These are phyloP conservation scores for Laetiporus sulphureus DNA, from an alignment of 1,284 basidiomycete species.

Conservation along the genomic window DNA sequence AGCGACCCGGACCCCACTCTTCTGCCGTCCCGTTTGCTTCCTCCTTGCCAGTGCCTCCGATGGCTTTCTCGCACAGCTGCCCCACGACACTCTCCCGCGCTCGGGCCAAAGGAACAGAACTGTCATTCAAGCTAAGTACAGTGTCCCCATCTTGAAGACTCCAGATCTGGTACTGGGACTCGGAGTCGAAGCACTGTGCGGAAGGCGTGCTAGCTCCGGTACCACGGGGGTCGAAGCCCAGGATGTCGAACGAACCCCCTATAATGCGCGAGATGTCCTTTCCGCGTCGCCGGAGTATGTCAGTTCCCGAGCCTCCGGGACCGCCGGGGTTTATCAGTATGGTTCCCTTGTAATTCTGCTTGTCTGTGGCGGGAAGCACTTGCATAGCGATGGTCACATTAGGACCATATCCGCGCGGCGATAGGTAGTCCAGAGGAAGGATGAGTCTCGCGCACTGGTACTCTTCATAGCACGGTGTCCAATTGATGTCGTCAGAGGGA, in stretches of 20 bases:
- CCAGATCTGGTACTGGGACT: constrained; percentile 15
- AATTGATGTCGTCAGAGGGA: constrained; percentile 11
- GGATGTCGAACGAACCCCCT: constrained; percentile 40
- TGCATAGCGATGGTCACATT: constrained; percentile 31
- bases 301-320: constrained; percentile 41
- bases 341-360: constrained; percentile 34
- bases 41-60: constrained; percentile 18
- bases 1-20: constrained; percentile 25
- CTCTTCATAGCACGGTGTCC: constrained; percentile 17
- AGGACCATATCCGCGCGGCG: constrained; percentile 18
- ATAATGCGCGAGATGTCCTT: constrained; percentile 27
- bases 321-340: constrained; percentile 48
- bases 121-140: constrained; percentile 8
- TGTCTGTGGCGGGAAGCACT: constrained; percentile 20
- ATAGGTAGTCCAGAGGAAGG: constrained; percentile 33
- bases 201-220: constrained; percentile 14
- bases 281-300: constrained; percentile 23
- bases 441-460: constrained; percentile 19
- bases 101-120: constrained; percentile 4
- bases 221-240: constrained; percentile 42
- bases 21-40: constrained; percentile 2
- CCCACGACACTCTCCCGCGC: constrained; percentile 11
- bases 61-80: constrained; percentile 8
- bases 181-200: constrained; percentile 16
- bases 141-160: constrained; percentile 6